These are phyloP conservation scores for Scenedesmus sp. DNA, from an alignment of 163 green algal genomes.

Conservation along the genomic window DNA sequence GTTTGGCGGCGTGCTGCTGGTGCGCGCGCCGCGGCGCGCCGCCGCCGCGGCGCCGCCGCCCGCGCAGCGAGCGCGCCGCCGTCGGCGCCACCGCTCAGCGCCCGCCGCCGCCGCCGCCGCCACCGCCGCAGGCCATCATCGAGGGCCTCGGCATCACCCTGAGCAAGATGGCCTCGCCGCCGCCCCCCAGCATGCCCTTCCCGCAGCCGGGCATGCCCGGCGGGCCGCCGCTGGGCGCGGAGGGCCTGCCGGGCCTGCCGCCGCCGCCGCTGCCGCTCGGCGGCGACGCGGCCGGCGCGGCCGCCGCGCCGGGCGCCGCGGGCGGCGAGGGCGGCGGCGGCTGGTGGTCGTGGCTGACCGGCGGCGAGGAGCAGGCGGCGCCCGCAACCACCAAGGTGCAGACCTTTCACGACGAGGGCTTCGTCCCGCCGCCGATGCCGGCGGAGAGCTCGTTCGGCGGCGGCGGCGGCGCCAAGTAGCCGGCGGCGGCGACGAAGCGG, in stretches of 20 bases:
- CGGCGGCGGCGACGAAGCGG: no score
- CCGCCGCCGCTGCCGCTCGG: slow-evolving; percentile 37
- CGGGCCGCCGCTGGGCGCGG: slow-evolving; percentile 6
- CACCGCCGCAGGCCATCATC: slow-evolving; percentile 85
- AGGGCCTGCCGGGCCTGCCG: slow-evolving; percentile 21
- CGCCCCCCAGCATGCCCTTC: slow-evolving; percentile 73
- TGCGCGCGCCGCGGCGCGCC: slow-evolving; percentile 28
- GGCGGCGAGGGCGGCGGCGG: slow-evolving; percentile 43
- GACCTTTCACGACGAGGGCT: slow-evolving; percentile 40
- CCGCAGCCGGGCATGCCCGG: slow-evolving; percentile 40
- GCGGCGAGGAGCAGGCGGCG: slow-evolving; percentile 48
- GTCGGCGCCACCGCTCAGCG: neutral
- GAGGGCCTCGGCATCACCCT: slow-evolving; percentile 97
- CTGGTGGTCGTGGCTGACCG: slow-evolving; percentile 54
- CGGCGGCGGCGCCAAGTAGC: no score
- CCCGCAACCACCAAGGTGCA: slow-evolving; percentile 9
- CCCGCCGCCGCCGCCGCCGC: neutral
- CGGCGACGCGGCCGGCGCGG: neutral
- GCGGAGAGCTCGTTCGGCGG: slow-evolving; percentile 17
- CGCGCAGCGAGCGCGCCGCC: no score
- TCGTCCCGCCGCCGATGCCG: slow-evolving; percentile 27
- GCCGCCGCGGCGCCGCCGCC: neutral
- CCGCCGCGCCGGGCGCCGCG: neutral
- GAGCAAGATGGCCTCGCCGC: slow-evolving; percentile 85
- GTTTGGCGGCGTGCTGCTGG: slow-evolving; percentile 96